Base-by-base conservation (phyloP, 352 stramenopile genomes). In the Pilasporangium apinafurcum region DNA sequence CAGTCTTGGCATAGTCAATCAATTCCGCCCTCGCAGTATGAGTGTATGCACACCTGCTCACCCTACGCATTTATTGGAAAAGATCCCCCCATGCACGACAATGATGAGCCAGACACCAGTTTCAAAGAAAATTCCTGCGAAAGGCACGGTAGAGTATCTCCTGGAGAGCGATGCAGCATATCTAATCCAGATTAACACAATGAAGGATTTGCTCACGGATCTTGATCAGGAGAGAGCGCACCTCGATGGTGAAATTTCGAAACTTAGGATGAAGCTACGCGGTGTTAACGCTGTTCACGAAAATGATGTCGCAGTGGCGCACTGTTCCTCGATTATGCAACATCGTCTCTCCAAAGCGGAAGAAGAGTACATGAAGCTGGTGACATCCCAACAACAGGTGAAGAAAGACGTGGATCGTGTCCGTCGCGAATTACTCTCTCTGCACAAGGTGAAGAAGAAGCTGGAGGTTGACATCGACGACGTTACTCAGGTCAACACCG, bases 291-390 rank as follows among this genome's bases (percentile, higher is more conserved):
- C 77, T 16, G 77, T 89, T 22, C 71, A 75, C 13, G 77, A 89
- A 36, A 89, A 89, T 36, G 77, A 89, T 44, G 58, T 82, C 2
- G 77, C 77, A 1, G 74, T 89, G 3, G 77, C 77, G 8, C 74
- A 89, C 44, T 89, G 74, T 36, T 70, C 65, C 8, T 68, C 77
- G 5, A 78, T 89, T 45, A 82, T 89, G 71, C 73, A 86, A 51
- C 71, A 86, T 37, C 74, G 77, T 0, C 48, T 89, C 21, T 64
- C 66, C 8, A 89, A 89, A 43, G 71, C 71, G 0, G 74, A 89
- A 34, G 75, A 86, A 42, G 77, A 89, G 41, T 86, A 67, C 47
- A 89, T 89, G 77, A 89, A 86, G 40, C 55, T 83, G 7, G 59
- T 87, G 30, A 86, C 67, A 1, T 51, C 69, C 18, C 77, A 89